phyloP scores from a whole-genome alignment of 2,329 filamentous ascomycete genomes.

The Curvularia lunata region DNA sequence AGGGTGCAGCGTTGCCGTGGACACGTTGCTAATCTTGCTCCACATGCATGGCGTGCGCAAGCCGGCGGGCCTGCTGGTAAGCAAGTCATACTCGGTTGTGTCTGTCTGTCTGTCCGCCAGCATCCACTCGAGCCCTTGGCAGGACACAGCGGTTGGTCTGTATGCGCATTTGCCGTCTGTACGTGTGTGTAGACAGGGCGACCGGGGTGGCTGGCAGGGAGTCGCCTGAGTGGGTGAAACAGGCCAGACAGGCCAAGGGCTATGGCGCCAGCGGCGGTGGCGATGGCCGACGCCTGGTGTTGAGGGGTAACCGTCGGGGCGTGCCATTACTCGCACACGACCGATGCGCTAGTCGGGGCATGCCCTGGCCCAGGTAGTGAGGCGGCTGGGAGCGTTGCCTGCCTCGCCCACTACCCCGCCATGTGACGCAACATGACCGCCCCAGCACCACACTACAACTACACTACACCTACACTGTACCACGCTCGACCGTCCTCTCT shows the following conservation, averaged over 20 bases:
- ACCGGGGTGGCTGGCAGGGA: neutral
- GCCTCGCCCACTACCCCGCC: neutral
- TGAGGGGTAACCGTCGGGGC: slow-evolving; percentile 28
- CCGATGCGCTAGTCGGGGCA: slow-evolving; percentile 3
- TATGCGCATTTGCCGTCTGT: neutral
- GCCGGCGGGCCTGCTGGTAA: neutral
- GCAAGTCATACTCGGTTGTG: neutral
- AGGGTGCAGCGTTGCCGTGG: slow-evolving; percentile 6
- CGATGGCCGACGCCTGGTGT: slow-evolving; percentile 38
- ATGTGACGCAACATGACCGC: slow-evolving; percentile 1
- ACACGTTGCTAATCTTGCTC: slow-evolving; percentile 11
- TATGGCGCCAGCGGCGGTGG: slow-evolving; percentile 32
- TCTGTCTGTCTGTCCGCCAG: neutral
- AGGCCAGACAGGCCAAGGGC: slow-evolving; percentile 24
- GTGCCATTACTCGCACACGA: slow-evolving; percentile 11
- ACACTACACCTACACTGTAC: neutral
- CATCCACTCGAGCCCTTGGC: neutral
- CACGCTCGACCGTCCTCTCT: neutral
- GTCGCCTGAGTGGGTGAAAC: slow-evolving; percentile 26
- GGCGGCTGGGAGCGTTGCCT: neutral
- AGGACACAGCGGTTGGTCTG: neutral
- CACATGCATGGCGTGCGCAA: slow-evolving; percentile 3
- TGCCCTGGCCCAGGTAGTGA: neutral
- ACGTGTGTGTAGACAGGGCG: neutral
- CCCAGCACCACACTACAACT: neutral